phyloP scores from a whole-genome alignment of 2,329 filamentous ascomycete genomes.

The Amylocarpus encephaloides region DNA sequence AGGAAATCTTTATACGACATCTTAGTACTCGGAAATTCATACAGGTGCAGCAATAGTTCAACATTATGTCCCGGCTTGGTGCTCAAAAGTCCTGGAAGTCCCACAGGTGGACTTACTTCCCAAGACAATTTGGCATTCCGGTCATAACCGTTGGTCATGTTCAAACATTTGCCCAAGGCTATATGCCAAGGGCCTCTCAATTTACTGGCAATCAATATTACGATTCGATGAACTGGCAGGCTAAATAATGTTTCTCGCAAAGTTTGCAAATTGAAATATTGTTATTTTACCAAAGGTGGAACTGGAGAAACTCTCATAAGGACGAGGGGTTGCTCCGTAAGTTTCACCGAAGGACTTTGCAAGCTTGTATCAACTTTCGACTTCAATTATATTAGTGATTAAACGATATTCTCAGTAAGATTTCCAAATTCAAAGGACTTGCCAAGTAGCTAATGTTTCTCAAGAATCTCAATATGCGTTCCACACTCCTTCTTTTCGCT shows the following conservation, averaged over 20 bases:
- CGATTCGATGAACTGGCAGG: not conserved
- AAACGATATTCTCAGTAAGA: not conserved
- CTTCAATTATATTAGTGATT: not conserved
- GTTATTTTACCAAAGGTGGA: not conserved
- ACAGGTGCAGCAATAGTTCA: not conserved
- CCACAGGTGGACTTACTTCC: too few species aligned
- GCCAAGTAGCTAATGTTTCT: not conserved
- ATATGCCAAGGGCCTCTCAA: not conserved
- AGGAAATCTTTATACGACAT: not conserved
- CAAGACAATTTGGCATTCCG: too few species aligned
- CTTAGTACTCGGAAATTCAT: not conserved
- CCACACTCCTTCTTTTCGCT: conserved; percentile 10
- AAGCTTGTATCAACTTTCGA: not conserved
- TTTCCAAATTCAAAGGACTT: not conserved
- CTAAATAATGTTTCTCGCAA: not conserved
- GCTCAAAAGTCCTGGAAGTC: too few species aligned
- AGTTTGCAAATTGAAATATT: not conserved
- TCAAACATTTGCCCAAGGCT: not conserved
- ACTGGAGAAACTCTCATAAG: not conserved
- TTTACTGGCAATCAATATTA: not conserved
- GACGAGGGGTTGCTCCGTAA: not conserved
- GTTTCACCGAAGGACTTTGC: not conserved
- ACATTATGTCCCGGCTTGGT: too few species aligned
- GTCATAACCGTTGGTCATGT: too few species aligned
- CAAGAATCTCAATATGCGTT: conserved; percentile 8